phyloP scores from a whole-genome alignment of 352 stramenopile species.

The Bremia lactucae region DNA sequence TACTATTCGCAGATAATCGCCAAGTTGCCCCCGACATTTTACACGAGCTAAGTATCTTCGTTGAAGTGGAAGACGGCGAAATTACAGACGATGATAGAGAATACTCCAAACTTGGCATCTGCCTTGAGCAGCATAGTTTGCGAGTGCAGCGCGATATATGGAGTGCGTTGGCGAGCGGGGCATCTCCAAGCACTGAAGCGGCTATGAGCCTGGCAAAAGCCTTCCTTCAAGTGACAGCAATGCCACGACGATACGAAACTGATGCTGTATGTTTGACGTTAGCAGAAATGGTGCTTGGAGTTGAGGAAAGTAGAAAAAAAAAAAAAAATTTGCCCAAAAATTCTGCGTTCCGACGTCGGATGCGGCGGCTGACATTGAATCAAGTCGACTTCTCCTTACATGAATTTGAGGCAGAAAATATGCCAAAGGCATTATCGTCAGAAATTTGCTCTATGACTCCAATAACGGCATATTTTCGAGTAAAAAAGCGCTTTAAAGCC shows the following conservation, averaged over 20 bases:
- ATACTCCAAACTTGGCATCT: slow-evolving; percentile 17
- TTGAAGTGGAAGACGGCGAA: slow-evolving; percentile 4
- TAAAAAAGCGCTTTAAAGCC: slow-evolving; percentile 11
- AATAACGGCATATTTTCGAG: not conserved
- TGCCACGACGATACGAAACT: slow-evolving; percentile 1
- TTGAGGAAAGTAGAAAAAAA: slow-evolving; percentile 2
- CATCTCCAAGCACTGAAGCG: slow-evolving; percentile 2
- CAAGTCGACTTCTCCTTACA: slow-evolving; percentile 12
- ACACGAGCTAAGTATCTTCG: slow-evolving; percentile 13
- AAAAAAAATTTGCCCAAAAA: not conserved
- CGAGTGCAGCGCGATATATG: slow-evolving; percentile 45
- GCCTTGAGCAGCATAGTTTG: slow-evolving; percentile 32
- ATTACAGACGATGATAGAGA: not conserved
- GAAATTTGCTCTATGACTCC: not conserved
- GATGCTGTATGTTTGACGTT: slow-evolving; percentile 23
- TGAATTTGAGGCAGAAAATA: slow-evolving; percentile 6
- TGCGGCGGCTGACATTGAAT: slow-evolving; percentile 18
- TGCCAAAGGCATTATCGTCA: not conserved
- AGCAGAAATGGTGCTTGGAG: slow-evolving; percentile 14
- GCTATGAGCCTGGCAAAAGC: slow-evolving; percentile 11
- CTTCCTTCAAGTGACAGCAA: slow-evolving; percentile 14
- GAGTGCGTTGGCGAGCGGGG: slow-evolving; percentile 35
- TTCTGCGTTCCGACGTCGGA: slow-evolving; percentile 20
- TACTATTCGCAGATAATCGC: slow-evolving; percentile 28
- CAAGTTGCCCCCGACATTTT: slow-evolving; percentile 23